Evolutionary conservation across 768 basidiomycete genomes (phyloP).

Genomic region (Collybia mongolica): DNA sequence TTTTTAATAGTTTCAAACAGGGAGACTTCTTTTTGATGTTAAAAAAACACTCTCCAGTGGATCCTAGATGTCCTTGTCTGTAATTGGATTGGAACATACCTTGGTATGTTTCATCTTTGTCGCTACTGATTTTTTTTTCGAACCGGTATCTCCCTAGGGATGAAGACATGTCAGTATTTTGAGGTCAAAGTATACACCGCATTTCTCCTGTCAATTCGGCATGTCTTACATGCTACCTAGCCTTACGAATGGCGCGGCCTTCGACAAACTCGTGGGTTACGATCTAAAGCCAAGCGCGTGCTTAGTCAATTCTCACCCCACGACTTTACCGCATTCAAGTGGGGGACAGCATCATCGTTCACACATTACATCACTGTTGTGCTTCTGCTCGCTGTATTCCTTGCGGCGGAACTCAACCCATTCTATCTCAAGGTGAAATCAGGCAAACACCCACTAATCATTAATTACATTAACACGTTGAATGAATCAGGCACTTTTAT

Average conservation of each 20-base stretch:
- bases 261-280: slow-evolving; percentile 71
- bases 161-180: slow-evolving; percentile 85
- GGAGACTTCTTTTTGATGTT: not conserved
- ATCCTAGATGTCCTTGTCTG: slow-evolving; percentile 83
- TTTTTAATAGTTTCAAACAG: slow-evolving; percentile 10
- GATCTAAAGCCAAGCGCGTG: slow-evolving; percentile 77
- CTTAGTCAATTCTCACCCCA: slow-evolving; percentile 84
- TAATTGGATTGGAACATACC: slow-evolving; percentile 86
- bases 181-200: slow-evolving; percentile 73
- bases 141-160: slow-evolving; percentile 44
- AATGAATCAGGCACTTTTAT: slow-evolving; percentile 49
- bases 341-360: slow-evolving; percentile 78
- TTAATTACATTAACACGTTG: not conserved
- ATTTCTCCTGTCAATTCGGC: slow-evolving; percentile 7
- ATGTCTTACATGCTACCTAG: slow-evolving; percentile 34
- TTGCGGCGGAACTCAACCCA: slow-evolving; percentile 83
- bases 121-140: not conserved
- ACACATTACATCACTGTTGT: slow-evolving; percentile 76
- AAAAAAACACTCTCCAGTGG: slow-evolving; percentile 51
- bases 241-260: slow-evolving; percentile 86
- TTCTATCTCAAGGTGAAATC: slow-evolving; percentile 79
- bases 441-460: slow-evolving; percentile 2
- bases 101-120: slow-evolving; percentile 45
- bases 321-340: slow-evolving; percentile 86
- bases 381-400: slow-evolving; percentile 70